phyloP scores from a whole-genome alignment of 176 grass and related monocot species.

The Bolboschoenus planiculmis region DNA sequence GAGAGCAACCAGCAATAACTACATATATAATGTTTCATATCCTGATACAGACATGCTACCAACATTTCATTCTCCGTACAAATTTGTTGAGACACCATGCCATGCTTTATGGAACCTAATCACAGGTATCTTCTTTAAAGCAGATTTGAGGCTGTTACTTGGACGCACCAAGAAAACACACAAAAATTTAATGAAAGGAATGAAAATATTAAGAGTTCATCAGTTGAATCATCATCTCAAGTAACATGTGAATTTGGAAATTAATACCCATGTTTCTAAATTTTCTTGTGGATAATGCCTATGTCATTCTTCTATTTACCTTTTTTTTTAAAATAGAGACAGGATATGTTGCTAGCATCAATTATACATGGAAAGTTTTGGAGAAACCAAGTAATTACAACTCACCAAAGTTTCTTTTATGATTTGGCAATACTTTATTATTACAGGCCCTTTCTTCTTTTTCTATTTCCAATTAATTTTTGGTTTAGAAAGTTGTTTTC shows the following conservation, averaged over 20 bases:
- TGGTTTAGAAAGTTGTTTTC: neutral
- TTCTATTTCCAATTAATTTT: neutral
- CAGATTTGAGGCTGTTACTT: constrained; percentile 14
- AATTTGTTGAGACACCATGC: neutral
- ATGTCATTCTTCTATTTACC: neutral
- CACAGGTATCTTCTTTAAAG: constrained; percentile 2
- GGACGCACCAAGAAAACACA: neutral
- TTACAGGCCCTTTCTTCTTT: neutral
- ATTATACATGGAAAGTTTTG: neutral
- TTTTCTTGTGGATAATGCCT: neutral
- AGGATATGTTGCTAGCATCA: neutral
- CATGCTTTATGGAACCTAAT: constrained; percentile 6
- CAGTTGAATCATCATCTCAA: neutral
- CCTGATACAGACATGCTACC: constrained; percentile 14
- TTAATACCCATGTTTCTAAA: neutral
- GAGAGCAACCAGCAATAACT: constrained; percentile 14
- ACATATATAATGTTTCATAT: constrained; percentile 9
- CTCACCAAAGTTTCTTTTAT: neutral
- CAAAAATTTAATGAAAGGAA: neutral
- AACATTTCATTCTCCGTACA: constrained; percentile 17
- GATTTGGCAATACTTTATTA: neutral
- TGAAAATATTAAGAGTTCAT: no score
- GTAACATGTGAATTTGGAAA: neutral
- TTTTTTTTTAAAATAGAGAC: neutral
- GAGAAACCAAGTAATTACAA: neutral